Percentiles rank a stretch among this genome's conserved stretches.
Conservation (phyloP, 164 flowering plant genomes). For the Amborella trichopoda region DNA sequence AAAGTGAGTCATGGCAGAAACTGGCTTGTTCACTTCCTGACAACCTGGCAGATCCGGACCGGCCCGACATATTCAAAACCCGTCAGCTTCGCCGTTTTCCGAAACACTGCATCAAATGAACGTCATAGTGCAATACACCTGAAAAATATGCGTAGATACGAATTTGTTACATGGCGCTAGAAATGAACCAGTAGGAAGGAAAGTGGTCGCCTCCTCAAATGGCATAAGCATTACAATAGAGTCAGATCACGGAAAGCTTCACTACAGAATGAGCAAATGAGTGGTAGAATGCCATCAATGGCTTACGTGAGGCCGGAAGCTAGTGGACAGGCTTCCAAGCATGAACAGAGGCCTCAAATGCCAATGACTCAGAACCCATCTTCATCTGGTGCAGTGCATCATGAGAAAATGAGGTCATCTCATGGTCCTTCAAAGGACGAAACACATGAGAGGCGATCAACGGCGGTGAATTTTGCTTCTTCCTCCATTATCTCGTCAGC, state of each 20-base stretch:
- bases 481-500: slow-evolving; percentile 18
- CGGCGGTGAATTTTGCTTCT: slow-evolving; percentile 27
- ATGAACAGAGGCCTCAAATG: slow-evolving; percentile 36
- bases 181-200: slow-evolving; percentile 42
- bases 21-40: too few relatives aligned
- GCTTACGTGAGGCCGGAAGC: slow-evolving; percentile 51
- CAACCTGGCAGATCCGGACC: too few relatives aligned
- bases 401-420: slow-evolving; percentile 31
- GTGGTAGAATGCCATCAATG: slow-evolving; percentile 21
- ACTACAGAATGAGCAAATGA: not conserved
- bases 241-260: slow-evolving; percentile 42
- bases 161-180: slow-evolving; percentile 30
- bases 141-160: slow-evolving; percentile 30
- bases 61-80: too few relatives aligned
- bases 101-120: too few relatives aligned
- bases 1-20: too few relatives aligned
- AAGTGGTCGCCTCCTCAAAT: slow-evolving; percentile 33
- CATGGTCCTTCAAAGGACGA: slow-evolving; percentile 32
- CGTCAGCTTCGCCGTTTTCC: too few relatives aligned
- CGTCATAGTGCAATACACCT: too few relatives aligned
- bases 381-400: slow-evolving; percentile 21
- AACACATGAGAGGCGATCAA: slow-evolving; percentile 33
- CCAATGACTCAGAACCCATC: slow-evolving; percentile 22
- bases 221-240: slow-evolving; percentile 34
- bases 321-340: slow-evolving; percentile 45